phyloP scores from a whole-genome alignment of 306 rosid species.

The Abrus precatorius region DNA sequence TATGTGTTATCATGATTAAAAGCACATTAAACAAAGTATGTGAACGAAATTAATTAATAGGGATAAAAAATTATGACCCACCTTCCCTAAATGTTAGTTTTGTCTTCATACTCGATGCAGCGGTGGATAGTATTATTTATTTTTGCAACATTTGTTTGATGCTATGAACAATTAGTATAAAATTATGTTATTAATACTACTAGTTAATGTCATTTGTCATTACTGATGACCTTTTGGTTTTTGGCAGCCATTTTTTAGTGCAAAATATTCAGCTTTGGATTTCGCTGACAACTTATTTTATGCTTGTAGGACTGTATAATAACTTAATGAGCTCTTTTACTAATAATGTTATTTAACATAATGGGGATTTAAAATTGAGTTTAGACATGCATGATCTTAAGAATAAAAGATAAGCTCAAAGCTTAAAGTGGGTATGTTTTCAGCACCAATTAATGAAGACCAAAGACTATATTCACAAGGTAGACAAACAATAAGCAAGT shows the following conservation, averaged over 20 bases:
- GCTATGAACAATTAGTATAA: constrained; percentile 17
- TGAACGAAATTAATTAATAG: not conserved
- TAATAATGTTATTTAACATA: constrained; percentile 17
- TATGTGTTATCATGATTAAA: not conserved
- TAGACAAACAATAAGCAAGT: not conserved
- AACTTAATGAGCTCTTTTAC: not conserved
- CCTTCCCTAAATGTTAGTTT: constrained; percentile 44
- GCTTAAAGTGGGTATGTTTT: not conserved
- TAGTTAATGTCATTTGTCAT: constrained; percentile 37
- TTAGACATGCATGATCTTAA: not conserved
- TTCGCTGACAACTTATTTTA: not conserved
- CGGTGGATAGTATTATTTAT: constrained; percentile 23
- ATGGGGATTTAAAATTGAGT: constrained; percentile 9
- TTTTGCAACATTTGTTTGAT: constrained; percentile 30
- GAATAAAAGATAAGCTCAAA: constrained; percentile 35
- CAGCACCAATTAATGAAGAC: not conserved
- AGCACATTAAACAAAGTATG: not conserved
- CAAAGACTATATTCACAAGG: too few relatives aligned
- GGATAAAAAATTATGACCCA: not conserved
- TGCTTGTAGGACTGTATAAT: not conserved
- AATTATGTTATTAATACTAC: constrained; percentile 1
- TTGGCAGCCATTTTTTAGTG: constrained; percentile 32
- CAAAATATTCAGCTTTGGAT: not conserved
- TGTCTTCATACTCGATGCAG: constrained; percentile 37
- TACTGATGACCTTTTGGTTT: constrained; percentile 33